Evolutionary conservation across 2,329 filamentous ascomycete species (phyloP).

Genomic region (Curvularia verruculosa): DNA sequence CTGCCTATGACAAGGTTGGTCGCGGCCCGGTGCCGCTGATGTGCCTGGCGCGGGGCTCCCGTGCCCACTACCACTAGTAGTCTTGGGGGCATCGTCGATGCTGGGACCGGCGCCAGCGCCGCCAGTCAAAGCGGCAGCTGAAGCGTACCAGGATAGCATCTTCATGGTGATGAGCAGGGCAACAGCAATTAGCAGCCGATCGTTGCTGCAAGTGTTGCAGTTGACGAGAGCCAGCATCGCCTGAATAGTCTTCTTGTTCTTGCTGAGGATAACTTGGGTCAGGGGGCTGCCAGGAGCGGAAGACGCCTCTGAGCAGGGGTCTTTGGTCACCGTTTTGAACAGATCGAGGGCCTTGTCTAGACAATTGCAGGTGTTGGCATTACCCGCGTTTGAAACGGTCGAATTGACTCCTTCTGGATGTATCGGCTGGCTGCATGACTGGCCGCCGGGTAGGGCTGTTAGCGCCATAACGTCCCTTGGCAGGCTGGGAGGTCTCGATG

Average conservation of each 20-base stretch:
- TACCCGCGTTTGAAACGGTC: background rate
- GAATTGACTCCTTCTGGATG: background rate
- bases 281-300: background rate
- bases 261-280: constrained; percentile 8
- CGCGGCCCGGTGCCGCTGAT: background rate
- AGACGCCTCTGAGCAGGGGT: constrained; percentile 5
- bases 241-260: constrained; percentile 11
- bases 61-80: background rate
- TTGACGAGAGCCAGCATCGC: constrained; percentile 5
- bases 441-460: background rate
- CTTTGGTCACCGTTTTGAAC: constrained; percentile 4
- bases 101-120: background rate
- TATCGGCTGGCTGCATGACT: background rate
- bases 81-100: background rate
- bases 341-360: constrained; percentile 12
- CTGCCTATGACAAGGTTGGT: constrained; percentile 3
- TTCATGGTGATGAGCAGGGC: constrained; percentile 11
- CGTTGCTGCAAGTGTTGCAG: constrained; percentile 5
- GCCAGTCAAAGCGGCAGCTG: constrained; percentile 6
- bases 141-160: constrained; percentile 12
- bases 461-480: background rate
- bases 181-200: constrained; percentile 7
- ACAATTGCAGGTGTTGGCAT: constrained; percentile 3
- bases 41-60: background rate
- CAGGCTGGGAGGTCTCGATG: background rate